Evolutionary conservation across 495 filamentous ascomycete genomes (phyloP).

Genomic region (Trypethelium eluteriae): DNA sequence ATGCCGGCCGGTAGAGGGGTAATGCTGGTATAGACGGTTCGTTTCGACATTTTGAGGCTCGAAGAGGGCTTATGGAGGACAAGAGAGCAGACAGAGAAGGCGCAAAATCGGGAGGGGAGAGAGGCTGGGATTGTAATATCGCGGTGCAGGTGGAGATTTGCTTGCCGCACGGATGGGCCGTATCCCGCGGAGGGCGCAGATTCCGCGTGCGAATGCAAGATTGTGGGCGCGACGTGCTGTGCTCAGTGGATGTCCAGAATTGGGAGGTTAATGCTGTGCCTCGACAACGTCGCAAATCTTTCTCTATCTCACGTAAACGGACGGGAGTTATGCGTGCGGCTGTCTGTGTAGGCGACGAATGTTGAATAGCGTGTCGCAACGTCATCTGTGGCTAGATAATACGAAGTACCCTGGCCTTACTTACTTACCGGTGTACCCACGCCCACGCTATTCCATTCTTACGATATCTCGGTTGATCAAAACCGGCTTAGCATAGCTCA

Average conservation of each 20-base stretch:
- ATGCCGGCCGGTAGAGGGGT: slow-evolving; percentile 63
- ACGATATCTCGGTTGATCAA: background rate
- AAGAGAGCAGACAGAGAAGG: background rate
- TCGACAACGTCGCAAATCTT: no score
- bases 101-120: background rate
- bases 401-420: background rate
- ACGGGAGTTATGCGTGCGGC: no score
- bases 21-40: slow-evolving; percentile 57
- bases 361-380: background rate
- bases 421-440: background rate
- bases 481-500: background rate
- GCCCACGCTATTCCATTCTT: background rate
- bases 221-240: background rate
- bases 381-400: slow-evolving; percentile 1
- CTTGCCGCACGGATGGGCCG: slow-evolving; percentile 1
- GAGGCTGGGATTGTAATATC: background rate
- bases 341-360: background rate
- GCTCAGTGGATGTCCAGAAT: background rate
- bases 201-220: background rate
- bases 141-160: background rate
- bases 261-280: background rate
- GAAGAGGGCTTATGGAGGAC: background rate
- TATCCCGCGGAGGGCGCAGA: background rate
- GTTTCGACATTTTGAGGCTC: slow-evolving; percentile 40
- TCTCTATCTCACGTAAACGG: no score